Conservation (phyloP, 176 grass and related monocot genomes). For the Carex kokanica region DNA sequence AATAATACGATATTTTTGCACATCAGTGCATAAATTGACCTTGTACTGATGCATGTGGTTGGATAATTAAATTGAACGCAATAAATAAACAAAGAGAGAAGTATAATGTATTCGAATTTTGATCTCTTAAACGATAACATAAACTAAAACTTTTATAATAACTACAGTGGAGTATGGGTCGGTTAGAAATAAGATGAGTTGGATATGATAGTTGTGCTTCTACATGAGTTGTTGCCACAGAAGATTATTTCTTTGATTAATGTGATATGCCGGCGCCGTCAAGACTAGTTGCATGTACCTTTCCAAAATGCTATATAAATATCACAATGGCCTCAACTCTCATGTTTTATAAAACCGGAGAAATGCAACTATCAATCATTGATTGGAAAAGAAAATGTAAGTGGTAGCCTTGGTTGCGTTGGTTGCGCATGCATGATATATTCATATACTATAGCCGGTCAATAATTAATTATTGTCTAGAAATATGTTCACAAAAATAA, state of each 20-base stretch:
- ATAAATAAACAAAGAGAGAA: too few relatives aligned
- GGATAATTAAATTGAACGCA: too few relatives aligned
- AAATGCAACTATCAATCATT: not conserved
- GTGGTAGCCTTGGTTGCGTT: not conserved
- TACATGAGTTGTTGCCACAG: not conserved
- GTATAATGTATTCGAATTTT: too few relatives aligned
- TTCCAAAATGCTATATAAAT: not conserved
- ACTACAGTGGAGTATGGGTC: too few relatives aligned
- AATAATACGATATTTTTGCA: too few relatives aligned
- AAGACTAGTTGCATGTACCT: not conserved
- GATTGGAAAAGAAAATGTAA: not conserved
- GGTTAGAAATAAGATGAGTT: not conserved
- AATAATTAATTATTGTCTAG: not conserved
- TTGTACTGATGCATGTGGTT: too few relatives aligned
- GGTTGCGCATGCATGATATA: not conserved
- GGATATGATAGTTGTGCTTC: not conserved
- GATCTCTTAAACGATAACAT: too few relatives aligned
- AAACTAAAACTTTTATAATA: too few relatives aligned
- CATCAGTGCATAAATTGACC: too few relatives aligned
- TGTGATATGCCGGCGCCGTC: not conserved
- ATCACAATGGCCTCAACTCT: not conserved
- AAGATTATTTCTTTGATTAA: not conserved
- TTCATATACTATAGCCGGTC: not conserved
- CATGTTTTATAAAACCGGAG: not conserved
- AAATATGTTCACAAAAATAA: not conserved